A percentile compares a stretch with the other conserved stretches of the same genome.
phyloP scores from a whole-genome alignment of 768 basidiomycete genomes.

The Neoboletus subvelutipes region DNA sequence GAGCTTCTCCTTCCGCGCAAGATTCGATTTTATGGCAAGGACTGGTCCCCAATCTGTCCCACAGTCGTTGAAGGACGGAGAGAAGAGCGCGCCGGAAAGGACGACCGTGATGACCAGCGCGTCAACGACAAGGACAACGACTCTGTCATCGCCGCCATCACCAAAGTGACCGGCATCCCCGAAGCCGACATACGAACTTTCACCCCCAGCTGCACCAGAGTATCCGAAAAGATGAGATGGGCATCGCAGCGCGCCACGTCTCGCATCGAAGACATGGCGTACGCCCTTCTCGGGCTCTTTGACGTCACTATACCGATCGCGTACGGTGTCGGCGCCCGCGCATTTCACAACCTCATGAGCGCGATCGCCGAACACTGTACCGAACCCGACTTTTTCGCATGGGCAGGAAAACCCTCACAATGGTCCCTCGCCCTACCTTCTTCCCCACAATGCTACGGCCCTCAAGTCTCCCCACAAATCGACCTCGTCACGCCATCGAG shows the following conservation, averaged over 20 bases:
- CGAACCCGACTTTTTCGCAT: slow-evolving; percentile 24
- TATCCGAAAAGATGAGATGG: slow-evolving; percentile 28
- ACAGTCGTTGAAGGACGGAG: slow-evolving; percentile 12
- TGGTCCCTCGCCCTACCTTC: slow-evolving; percentile 27
- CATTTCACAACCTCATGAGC: slow-evolving; percentile 22
- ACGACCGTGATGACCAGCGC: slow-evolving; percentile 14
- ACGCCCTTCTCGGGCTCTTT: slow-evolving; percentile 26
- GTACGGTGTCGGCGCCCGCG: slow-evolving; percentile 24
- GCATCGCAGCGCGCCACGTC: slow-evolving; percentile 22
- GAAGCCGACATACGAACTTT: slow-evolving; percentile 24
- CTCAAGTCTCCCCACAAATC: slow-evolving; percentile 3
- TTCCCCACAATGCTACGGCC: slow-evolving; percentile 20
- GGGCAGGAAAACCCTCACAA: slow-evolving; percentile 22
- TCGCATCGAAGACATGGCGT: slow-evolving; percentile 25
- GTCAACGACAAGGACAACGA: slow-evolving; percentile 26
- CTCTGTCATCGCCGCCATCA: slow-evolving; percentile 13
- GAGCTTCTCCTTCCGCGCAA: slow-evolving; percentile 25
- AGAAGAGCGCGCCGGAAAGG: slow-evolving; percentile 12
- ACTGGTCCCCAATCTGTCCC: slow-evolving; percentile 25
- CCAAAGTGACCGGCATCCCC: slow-evolving; percentile 21
- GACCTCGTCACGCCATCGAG: slow-evolving; percentile 10
- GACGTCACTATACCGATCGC: slow-evolving; percentile 23
- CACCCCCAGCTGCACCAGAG: slow-evolving; percentile 15
- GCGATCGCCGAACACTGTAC: slow-evolving; percentile 18
- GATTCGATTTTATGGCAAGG: slow-evolving; percentile 25